A percentile compares a stretch with the other conserved stretches of the same genome.
Conservation (phyloP, 208 protist species). For the Crithidia bombi region DNA sequence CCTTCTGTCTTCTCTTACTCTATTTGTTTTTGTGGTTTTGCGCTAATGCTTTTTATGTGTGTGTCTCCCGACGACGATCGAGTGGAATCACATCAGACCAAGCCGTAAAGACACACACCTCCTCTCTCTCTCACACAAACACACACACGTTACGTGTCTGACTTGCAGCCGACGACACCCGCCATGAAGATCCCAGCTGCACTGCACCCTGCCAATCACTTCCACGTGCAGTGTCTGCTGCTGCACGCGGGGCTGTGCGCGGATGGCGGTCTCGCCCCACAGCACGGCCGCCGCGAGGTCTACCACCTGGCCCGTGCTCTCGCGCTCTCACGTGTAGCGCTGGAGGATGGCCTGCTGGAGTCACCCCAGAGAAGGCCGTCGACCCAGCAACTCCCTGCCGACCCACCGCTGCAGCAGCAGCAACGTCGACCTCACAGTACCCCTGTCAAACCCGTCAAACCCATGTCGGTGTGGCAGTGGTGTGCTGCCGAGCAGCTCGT, state of each 20-base stretch:
- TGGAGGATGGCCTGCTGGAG: neutral
- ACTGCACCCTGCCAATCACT: constrained; percentile 59
- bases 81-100: too few species aligned
- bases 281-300: constrained; percentile 8
- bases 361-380: too few species aligned
- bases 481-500: neutral
- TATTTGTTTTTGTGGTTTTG: neutral
- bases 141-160: too few species aligned
- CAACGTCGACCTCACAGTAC: too few species aligned
- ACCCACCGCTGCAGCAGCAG: neutral
- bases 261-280: constrained; percentile 2
- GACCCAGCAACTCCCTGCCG: neutral
- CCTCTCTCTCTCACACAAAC: too few species aligned
- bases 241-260: constrained; percentile 45
- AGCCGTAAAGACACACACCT: too few species aligned
- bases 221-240: constrained; percentile 71
- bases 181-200: constrained; percentile 47
- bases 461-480: too few species aligned
- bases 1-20: too few species aligned
- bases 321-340: neutral
- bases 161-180: too few species aligned
- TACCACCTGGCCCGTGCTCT: constrained; percentile 13
- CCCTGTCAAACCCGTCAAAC: too few species aligned
- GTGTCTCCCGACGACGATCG: too few species aligned
- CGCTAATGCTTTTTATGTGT: neutral